phyloP scores from a whole-genome alignment of 2,329 filamentous ascomycete species.

The Fusarium hainanense region DNA sequence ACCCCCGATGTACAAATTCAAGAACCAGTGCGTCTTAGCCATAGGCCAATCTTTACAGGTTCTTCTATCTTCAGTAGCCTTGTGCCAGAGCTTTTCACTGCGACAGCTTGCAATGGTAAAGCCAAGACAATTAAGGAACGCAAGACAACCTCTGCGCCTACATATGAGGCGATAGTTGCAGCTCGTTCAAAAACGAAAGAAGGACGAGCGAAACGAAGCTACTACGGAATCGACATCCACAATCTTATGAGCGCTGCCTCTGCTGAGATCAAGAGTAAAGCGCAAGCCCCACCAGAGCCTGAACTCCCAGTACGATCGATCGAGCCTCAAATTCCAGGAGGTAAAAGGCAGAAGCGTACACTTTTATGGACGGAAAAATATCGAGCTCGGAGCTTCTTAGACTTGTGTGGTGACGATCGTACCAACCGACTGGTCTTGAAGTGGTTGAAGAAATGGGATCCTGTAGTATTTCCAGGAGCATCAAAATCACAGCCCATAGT shows the following conservation, averaged over 20 bases:
- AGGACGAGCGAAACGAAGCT: constrained; percentile 77
- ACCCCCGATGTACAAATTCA: constrained; percentile 3
- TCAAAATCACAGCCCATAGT: constrained; percentile 66
- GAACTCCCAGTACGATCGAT: constrained; percentile 57
- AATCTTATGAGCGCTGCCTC: constrained; percentile 78
- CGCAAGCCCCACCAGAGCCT: constrained; percentile 39
- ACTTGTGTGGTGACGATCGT: constrained; percentile 92
- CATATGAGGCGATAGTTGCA: constrained; percentile 76
- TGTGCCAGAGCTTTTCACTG: constrained; percentile 52
- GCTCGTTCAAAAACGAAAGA: constrained; percentile 73
- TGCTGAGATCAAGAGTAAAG: constrained; percentile 63
- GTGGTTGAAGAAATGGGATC: constrained; percentile 96
- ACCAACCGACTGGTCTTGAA: constrained; percentile 90
- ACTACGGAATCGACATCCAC: constrained; percentile 95
- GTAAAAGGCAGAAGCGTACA: constrained; percentile 60
- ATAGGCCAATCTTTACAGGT: constrained; percentile 44
- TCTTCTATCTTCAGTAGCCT: constrained; percentile 45
- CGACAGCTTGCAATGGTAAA: constrained; percentile 68
- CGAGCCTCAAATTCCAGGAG: constrained; percentile 48
- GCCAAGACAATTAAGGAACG: constrained; percentile 67
- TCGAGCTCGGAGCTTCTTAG: constrained; percentile 88
- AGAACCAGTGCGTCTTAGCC: constrained; percentile 35
- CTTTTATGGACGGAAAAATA: constrained; percentile 98
- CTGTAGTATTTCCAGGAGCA: constrained; percentile 86
- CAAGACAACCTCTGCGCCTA: constrained; percentile 56